Base-by-base conservation (phyloP, 2,329 filamentous ascomycete species). In the Venturia pyrina region DNA sequence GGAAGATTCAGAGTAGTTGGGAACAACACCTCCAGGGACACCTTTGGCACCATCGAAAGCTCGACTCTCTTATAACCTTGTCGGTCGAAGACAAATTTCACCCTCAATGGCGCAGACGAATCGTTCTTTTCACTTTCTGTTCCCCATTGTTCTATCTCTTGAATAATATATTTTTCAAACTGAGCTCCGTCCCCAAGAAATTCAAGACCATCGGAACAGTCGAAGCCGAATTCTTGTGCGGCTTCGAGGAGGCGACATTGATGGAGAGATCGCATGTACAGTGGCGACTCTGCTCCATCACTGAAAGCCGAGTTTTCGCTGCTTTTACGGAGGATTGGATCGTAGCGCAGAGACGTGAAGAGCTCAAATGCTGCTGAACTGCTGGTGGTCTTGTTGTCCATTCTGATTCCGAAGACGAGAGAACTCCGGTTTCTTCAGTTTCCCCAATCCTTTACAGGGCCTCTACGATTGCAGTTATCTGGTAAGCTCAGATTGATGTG, bases 181-280 rank as follows among this genome's bases (percentile, higher is more conserved):
- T 8, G 40, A 44, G 24, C 6, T n/a, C 60, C 60, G 11, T 62
- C 60, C 6, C 37, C n/a, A 28, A 62, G 43, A 24, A 62, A 46
- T 10, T 24, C 13, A 8, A 62, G 21, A 15, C 15, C 60, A 8
- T 62, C 43, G n/a, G 37, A 10, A 40, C 37, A 44, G 11, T 62
- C 37, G 32, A 37, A 59, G 8, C 53, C 53, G 13, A 65, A 65
- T 15, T 48, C n/a, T 21, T 40, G 13, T 24, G 82, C 80, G 56
- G 82, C 80, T 71, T 80, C 82, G n/a, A 91, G 80, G 73, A 96
- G 83, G 64, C 92, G 88, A 73, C 93, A 89, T 59, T 86, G 85
- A 74, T 96, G 92, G 70, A 88, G 87, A 66, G 86, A 81, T 19
- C 95, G 83, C 82, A 96, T 91, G 75, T 96, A 96, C 70, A 91